Base-by-base conservation (phyloP, 441 rosid genomes). In the Viola pubescens region DNA sequence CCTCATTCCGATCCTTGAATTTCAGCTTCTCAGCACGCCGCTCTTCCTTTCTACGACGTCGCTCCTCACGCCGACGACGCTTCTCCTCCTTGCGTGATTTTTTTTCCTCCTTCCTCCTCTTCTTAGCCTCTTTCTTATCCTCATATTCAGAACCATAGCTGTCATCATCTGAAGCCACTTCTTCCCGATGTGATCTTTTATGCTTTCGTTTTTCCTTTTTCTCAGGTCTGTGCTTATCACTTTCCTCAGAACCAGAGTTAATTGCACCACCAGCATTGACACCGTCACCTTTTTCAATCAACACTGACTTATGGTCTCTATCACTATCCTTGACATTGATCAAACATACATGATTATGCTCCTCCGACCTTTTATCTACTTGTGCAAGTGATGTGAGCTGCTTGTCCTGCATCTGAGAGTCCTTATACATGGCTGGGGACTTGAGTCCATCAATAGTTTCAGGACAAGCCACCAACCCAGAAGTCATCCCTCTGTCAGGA, bases 41-140 rank as follows among this genome's bases (percentile, higher is more conserved):
- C 61, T 84, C 94, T 75, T 84, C 95, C 78, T 72, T 88, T 75
- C 70, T 84, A 42, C 79, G 89, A 38, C 79, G 94, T 4, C 88
- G 77, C 75, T 88, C 95, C 66, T 91, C 89, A n/a, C 87, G 86
- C 45, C 81, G 78, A 13, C 85, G 77, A 37, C 80, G 87, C 75
- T 75, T 94, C 70, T 85, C 98, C 75, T 94, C 99, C 75, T 84
- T 94, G 52, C 85, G 65, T 65, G 68, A 49, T 76, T 86, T 91
- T 80, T 80, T 94, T 69, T 88, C 99, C 70, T 87, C 97, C 72
- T 76, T 94, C 77, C 76, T 82, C 82, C 89, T 85, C 86, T 79
- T 82, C 74, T 91, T 91, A 61, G 81, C 79, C 70, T 88, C 94
- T 78, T 83, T 91, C 82, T 82, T 88, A 58, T 79, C 91, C 64